Percentiles rank a stretch among this genome's conserved stretches.
These are phyloP conservation scores for Spiraea crenata DNA, from an alignment of 331 rosid species.

Conservation along the genomic window DNA sequence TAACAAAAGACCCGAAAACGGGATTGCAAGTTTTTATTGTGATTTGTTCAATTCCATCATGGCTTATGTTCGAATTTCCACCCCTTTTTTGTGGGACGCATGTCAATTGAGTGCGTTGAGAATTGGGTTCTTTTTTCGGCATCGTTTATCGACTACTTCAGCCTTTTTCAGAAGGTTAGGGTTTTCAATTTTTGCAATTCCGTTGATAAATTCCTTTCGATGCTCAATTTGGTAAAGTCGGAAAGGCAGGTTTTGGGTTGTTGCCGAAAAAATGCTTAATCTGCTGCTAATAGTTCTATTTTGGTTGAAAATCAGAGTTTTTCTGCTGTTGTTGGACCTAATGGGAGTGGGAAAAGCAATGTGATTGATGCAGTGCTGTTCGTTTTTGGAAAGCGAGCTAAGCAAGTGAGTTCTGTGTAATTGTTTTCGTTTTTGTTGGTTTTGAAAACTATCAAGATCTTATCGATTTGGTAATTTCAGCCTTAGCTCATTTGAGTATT, in stretches of 20 bases:
- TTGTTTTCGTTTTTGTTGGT: background rate
- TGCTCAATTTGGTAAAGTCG: background rate
- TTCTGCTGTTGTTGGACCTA: conserved; percentile 97
- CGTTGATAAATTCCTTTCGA: background rate
- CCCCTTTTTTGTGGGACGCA: too few relatives aligned
- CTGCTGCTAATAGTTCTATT: too few relatives aligned
- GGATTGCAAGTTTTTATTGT: too few relatives aligned
- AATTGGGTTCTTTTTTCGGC: too few relatives aligned
- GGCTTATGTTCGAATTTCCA: too few relatives aligned
- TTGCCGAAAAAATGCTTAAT: background rate
- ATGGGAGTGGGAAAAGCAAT: conserved; percentile 96
- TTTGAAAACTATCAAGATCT: background rate
- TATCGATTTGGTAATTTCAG: conserved; percentile 62
- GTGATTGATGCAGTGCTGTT: conserved; percentile 96
- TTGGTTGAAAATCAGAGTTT: conserved; percentile 57
- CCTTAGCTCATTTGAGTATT: conserved; percentile 12
- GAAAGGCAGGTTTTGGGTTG: conserved; percentile 14
- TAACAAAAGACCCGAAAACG: too few relatives aligned
- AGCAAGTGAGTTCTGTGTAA: conserved; percentile 54
- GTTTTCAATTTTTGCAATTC: background rate
- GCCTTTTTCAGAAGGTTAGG: conserved; percentile 94
- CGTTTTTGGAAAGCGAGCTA: conserved; percentile 95
- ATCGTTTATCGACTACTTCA: too few relatives aligned
- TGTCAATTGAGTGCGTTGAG: too few relatives aligned
- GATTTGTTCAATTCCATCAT: too few relatives aligned